Conservation (phyloP, 139 green algal genomes). For the Bryopsis sp. region DNA sequence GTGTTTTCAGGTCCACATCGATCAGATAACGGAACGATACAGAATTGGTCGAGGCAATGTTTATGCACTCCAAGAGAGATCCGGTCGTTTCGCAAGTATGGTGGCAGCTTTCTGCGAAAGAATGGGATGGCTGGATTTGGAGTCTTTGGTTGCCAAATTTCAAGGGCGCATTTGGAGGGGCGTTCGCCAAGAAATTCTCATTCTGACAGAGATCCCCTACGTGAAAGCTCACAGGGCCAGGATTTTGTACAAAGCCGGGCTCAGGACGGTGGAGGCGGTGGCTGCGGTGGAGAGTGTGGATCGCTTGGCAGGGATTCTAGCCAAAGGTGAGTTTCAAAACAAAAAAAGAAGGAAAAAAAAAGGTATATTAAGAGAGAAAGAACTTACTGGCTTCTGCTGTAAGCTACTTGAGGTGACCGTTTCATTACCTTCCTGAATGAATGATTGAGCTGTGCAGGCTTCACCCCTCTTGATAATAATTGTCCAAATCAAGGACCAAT, state of each 20-base stretch:
- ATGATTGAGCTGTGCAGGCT: too few species aligned
- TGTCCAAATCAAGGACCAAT: too few species aligned
- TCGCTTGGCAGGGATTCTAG: constrained; percentile 24
- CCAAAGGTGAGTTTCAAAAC: too few species aligned
- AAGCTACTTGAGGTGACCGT: too few species aligned
- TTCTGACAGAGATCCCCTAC: constrained; percentile 59
- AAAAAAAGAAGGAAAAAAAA: too few species aligned
- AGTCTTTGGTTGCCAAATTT: constrained; percentile 66
- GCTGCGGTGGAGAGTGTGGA: constrained; percentile 32
- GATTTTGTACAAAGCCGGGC: constrained; percentile 66
- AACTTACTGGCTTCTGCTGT: too few species aligned
- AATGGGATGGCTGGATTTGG: constrained; percentile 59
- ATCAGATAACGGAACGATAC: background rate
- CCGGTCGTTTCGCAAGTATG: constrained; percentile 49
- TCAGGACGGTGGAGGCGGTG: constrained; percentile 58
- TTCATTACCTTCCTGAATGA: too few species aligned
- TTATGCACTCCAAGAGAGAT: constrained; percentile 37
- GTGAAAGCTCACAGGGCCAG: constrained; percentile 52
- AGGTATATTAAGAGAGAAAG: too few species aligned
- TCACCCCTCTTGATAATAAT: too few species aligned
- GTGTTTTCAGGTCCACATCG: constrained; percentile 5
- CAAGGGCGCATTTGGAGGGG: constrained; percentile 30
- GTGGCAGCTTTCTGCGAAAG: constrained; percentile 70
- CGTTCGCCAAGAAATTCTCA: constrained; percentile 40
- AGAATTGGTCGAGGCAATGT: constrained; percentile 8